A percentile compares a stretch with the other conserved stretches of the same genome.
phyloP scores from a whole-genome alignment of 1,284 basidiomycete species.

The Laetiporus sulphureus region DNA sequence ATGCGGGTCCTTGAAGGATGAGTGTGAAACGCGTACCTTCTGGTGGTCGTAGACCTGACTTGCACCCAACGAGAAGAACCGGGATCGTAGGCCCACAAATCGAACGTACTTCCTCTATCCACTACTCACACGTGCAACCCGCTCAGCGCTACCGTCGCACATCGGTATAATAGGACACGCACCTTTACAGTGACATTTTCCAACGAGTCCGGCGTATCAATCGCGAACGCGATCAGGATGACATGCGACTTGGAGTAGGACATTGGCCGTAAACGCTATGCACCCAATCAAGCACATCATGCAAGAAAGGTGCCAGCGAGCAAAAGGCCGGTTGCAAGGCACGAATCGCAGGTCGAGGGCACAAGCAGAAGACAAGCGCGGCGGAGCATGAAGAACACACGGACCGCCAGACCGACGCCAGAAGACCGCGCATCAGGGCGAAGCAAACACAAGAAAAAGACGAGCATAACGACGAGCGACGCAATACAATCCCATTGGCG shows the following conservation, averaged over 20 bases:
- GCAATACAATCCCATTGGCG: too few species aligned
- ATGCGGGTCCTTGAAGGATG: too few species aligned
- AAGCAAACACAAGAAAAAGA: too few species aligned
- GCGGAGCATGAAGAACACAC: not conserved
- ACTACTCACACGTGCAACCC: conserved; percentile 39
- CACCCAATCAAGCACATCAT: too few species aligned
- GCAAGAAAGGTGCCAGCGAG: too few species aligned
- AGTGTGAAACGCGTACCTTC: conserved; percentile 16
- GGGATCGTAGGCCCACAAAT: conserved; percentile 85
- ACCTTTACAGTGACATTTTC: conserved; percentile 95
- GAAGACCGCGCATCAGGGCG: not conserved
- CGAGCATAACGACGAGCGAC: too few species aligned
- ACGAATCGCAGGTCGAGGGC: conserved; percentile 24
- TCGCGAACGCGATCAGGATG: conserved; percentile 94
- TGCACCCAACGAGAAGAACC: conserved; percentile 83
- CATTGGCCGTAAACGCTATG: conserved; percentile 83
- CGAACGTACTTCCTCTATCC: conserved; percentile 94
- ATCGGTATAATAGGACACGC: conserved; percentile 8
- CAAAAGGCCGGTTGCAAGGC: conserved; percentile 43
- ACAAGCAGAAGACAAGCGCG: not conserved
- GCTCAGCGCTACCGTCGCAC: not conserved
- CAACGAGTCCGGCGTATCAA: conserved; percentile 94
- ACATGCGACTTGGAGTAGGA: conserved; percentile 98
- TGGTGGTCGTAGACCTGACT: conserved; percentile 68
- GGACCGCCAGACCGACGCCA: too few species aligned